Percentiles rank a stretch among this genome's conserved stretches.
phyloP scores from a whole-genome alignment of 345 rosid genomes.

The Arabis hirsuta region DNA sequence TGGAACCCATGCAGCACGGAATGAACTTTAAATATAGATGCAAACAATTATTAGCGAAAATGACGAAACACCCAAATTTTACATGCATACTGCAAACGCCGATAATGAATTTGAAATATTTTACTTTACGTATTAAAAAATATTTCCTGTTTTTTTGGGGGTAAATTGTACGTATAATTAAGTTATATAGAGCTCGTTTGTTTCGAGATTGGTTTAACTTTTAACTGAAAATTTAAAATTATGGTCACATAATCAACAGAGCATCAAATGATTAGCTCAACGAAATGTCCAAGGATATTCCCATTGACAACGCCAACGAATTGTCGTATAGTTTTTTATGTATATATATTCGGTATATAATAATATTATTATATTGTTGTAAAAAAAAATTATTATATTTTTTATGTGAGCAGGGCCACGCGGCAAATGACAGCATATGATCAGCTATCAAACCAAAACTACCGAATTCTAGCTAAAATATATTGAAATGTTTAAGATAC shows the following conservation, averaged over 20 bases:
- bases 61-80: neutral
- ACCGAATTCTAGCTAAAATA: slow-evolving; percentile 25
- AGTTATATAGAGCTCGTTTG: slow-evolving; percentile 2
- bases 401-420: slow-evolving; percentile 10
- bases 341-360: slow-evolving; percentile 9
- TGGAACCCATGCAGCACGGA: neutral
- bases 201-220: neutral
- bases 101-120: neutral
- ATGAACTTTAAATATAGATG: neutral
- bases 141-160: neutral
- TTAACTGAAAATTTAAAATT: neutral
- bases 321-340: slow-evolving; percentile 7
- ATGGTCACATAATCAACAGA: slow-evolving; percentile 4
- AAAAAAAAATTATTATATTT: neutral
- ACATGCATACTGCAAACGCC: neutral
- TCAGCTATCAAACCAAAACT: slow-evolving; percentile 25
- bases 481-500: slow-evolving; percentile 10
- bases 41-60: neutral
- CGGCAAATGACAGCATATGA: slow-evolving; percentile 32
- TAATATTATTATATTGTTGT: neutral
- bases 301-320: slow-evolving; percentile 1
- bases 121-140: too few species aligned
- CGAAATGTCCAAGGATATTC: slow-evolving; percentile 37
- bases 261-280: slow-evolving; percentile 36
- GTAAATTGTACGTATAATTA: neutral